A percentile compares a stretch with the other conserved stretches of the same genome.
Evolutionary conservation across 768 basidiomycete genomes (phyloP).

Genomic region (Solioccasus polychromus): DNA sequence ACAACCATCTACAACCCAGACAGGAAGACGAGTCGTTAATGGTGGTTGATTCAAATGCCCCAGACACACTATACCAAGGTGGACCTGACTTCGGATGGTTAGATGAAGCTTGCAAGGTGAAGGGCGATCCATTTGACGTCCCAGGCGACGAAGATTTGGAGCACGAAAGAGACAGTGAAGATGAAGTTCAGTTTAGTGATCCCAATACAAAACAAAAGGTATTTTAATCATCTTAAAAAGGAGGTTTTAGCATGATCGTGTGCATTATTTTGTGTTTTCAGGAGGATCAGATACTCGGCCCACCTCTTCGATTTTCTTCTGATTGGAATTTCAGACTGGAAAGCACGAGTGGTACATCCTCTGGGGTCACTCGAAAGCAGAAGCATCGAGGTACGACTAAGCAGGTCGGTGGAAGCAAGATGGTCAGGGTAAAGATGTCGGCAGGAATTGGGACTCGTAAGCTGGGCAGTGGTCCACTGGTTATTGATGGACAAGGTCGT

Average conservation of each 20-base stretch:
- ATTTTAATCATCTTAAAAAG: not conserved
- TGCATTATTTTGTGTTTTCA: conserved; percentile 3
- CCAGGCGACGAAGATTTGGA: conserved; percentile 12
- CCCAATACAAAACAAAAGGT: conserved; percentile 7
- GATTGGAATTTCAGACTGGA: conserved; percentile 24
- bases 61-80: conserved; percentile 17
- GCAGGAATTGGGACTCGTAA: not conserved
- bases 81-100: conserved; percentile 22
- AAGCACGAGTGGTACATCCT: conserved; percentile 3
- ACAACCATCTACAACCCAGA: not conserved
- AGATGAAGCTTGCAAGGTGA: conserved; percentile 27
- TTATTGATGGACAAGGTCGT: conserved; percentile 22
- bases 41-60: conserved; percentile 27
- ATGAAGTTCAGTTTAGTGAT: conserved; percentile 11
- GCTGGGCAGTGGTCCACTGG: conserved; percentile 10
- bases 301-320: conserved; percentile 12
- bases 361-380: conserved; percentile 9
- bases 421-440: conserved; percentile 24
- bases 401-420: conserved; percentile 15
- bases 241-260: not conserved
- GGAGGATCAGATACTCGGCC: conserved; percentile 1
- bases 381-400: conserved; percentile 7
- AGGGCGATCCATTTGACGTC: conserved; percentile 23
- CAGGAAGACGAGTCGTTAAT: conserved; percentile 30
- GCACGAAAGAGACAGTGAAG: conserved; percentile 16